Percentiles rank a stretch among this genome's conserved stretches.
Evolutionary conservation across 305 asterid genomes (phyloP).

Genomic region (Ajuga reptans): DNA sequence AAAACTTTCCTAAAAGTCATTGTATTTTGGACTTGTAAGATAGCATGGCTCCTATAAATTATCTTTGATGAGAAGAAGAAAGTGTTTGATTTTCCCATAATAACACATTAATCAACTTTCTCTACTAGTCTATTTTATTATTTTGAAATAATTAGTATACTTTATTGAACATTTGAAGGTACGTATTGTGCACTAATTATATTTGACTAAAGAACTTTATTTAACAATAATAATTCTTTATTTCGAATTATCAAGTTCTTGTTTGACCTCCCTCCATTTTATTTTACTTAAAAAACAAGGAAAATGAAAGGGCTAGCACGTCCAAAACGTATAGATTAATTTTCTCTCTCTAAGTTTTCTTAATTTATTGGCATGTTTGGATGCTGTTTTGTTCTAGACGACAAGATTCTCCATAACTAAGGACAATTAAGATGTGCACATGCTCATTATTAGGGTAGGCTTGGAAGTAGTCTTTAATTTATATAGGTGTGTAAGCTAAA

Average conservation of each 20-base stretch:
- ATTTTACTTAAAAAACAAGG: neutral
- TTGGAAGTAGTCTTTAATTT: too few relatives aligned
- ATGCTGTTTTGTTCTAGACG: slow-evolving; percentile 14
- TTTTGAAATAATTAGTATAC: too few relatives aligned
- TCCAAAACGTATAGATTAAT: neutral
- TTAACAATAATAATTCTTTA: neutral
- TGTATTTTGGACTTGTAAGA: too few relatives aligned
- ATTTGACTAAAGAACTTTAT: neutral
- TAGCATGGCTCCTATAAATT: too few relatives aligned
- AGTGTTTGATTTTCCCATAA: too few relatives aligned
- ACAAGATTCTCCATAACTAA: slow-evolving; percentile 28
- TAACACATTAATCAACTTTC: too few relatives aligned
- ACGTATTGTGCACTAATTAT: neutral
- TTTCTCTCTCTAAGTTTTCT: neutral
- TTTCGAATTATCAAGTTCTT: neutral
- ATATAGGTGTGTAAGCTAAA: too few relatives aligned
- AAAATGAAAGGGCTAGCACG: neutral
- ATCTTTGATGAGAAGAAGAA: too few relatives aligned
- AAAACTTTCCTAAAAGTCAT: too few relatives aligned
- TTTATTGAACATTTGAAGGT: too few relatives aligned
- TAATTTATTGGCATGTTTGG: neutral
- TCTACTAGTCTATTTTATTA: too few relatives aligned
- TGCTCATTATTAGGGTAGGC: neutral
- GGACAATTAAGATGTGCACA: slow-evolving; percentile 20
- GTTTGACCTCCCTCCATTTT: slow-evolving; percentile 11